Evolutionary conservation across 2,329 filamentous ascomycete species (phyloP).

Genomic region (Fusarium chlamydosporum): DNA sequence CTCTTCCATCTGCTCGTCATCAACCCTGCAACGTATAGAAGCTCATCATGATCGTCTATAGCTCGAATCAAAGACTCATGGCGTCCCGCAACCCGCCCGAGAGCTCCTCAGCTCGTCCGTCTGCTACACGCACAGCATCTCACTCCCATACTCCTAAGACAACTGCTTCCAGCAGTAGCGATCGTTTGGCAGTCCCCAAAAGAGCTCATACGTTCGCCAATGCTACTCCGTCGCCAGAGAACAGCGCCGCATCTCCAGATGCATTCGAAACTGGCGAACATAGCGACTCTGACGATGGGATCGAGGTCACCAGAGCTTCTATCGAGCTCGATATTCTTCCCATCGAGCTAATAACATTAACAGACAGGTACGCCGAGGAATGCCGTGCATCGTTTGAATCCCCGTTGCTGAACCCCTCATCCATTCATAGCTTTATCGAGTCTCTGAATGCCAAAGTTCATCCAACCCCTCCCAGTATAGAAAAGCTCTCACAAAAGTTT

Average conservation of each 20-base stretch:
- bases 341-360: slow-evolving; percentile 91
- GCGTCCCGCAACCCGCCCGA: slow-evolving; percentile 52
- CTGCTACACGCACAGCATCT: slow-evolving; percentile 52
- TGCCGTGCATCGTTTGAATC: slow-evolving; percentile 3
- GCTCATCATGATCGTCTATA: slow-evolving; percentile 52
- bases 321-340: slow-evolving; percentile 90
- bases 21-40: slow-evolving; percentile 18
- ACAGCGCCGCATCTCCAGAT: slow-evolving; percentile 56
- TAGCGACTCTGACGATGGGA: slow-evolving; percentile 61
- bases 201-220: slow-evolving; percentile 64
- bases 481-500: slow-evolving; percentile 86
- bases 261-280: slow-evolving; percentile 64
- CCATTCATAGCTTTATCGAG: slow-evolving; percentile 81
- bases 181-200: slow-evolving; percentile 56
- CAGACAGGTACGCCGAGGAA: slow-evolving; percentile 77
- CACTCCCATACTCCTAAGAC: slow-evolving; percentile 46
- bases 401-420: slow-evolving; percentile 32
- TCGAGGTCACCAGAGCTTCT: slow-evolving; percentile 67
- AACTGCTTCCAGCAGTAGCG: slow-evolving; percentile 50
- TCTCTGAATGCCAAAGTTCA: slow-evolving; percentile 90
- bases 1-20: neutral
- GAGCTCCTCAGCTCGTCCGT: slow-evolving; percentile 52
- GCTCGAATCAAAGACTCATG: slow-evolving; percentile 53
- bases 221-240: slow-evolving; percentile 50
- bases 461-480: slow-evolving; percentile 84